Conservation (phyloP, 192 early-diverging fungal genomes). For the Coemansia sp. region DNA sequence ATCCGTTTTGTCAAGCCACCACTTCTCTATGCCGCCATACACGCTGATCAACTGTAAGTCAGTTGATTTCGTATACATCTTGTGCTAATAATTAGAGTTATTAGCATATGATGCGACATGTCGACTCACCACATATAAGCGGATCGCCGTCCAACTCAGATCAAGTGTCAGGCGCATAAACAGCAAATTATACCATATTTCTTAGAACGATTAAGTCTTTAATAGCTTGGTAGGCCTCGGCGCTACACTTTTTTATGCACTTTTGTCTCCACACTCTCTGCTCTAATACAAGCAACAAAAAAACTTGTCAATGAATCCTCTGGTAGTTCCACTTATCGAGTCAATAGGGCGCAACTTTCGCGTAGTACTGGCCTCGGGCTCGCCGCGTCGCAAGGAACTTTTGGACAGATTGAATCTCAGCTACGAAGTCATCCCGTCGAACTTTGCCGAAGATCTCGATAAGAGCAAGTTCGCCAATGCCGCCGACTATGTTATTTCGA, state of each 20-base stretch:
- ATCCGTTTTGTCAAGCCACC: no score
- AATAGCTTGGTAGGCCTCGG: not conserved
- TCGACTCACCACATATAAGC: no score
- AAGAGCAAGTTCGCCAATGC: constrained; percentile 62
- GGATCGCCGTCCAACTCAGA: no score
- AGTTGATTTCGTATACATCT: no score
- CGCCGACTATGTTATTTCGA: constrained; percentile 72
- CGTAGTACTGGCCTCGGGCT: constrained; percentile 77
- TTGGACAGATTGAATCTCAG: constrained; percentile 58
- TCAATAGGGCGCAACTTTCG: constrained; percentile 37
- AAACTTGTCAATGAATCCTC: not conserved
- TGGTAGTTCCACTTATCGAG: constrained; percentile 23
- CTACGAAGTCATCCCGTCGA: constrained; percentile 69
- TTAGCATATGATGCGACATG: no score
- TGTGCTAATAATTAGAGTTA: no score
- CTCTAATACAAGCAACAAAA: not conserved
- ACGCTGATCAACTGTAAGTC: no score
- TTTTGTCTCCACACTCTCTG: not conserved
- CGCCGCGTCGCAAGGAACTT: constrained; percentile 80
- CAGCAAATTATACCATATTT: not conserved
- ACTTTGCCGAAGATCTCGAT: constrained; percentile 77
- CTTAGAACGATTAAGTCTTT: not conserved
- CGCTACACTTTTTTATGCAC: not conserved
- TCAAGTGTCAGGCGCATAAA: no score
- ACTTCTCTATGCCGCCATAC: no score